These are phyloP conservation scores for Trametes versicolor DNA, from an alignment of 1,284 basidiomycete species.

Conservation along the genomic window DNA sequence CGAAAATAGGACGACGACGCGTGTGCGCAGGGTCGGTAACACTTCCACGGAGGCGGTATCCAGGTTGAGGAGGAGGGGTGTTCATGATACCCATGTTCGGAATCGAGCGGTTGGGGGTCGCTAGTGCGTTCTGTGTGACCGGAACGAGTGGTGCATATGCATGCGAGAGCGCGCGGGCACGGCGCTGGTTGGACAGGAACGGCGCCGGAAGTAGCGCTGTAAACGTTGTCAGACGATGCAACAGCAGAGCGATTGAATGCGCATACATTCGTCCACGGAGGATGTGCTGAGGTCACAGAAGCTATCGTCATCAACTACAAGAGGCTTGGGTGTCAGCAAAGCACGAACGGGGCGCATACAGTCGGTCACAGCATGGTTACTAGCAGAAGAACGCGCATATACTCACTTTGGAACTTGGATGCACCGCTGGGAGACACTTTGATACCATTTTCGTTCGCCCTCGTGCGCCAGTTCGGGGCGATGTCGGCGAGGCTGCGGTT, in stretches of 20 bases:
- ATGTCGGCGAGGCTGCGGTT: constrained; percentile 60
- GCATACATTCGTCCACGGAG: constrained; percentile 45
- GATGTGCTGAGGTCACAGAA: constrained; percentile 41
- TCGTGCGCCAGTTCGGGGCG: constrained; percentile 75
- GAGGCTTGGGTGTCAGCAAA: constrained; percentile 15
- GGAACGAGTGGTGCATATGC: constrained; percentile 41
- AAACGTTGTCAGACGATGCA: constrained; percentile 22
- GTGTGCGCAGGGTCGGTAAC: constrained; percentile 77
- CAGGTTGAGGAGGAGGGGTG: constrained; percentile 75
- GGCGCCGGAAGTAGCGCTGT: constrained; percentile 69
- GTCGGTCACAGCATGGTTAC: constrained; percentile 7
- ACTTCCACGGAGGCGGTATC: constrained; percentile 72
- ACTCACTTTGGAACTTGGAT: constrained; percentile 58
- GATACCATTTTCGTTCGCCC: constrained; percentile 77
- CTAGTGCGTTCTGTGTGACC: constrained; percentile 40
- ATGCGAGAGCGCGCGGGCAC: constrained; percentile 59
- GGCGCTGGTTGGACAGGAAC: constrained; percentile 67
- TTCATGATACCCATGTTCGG: constrained; percentile 51
- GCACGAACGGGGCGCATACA: constrained; percentile 15
- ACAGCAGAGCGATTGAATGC: constrained; percentile 2
- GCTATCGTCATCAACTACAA: constrained; percentile 39
- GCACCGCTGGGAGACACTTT: constrained; percentile 64
- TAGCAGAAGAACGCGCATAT: constrained; percentile 31
- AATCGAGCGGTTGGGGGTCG: constrained; percentile 45
- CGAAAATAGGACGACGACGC: constrained; percentile 60